A percentile compares a stretch with the other conserved stretches of the same genome.
Conservation (phyloP, 2,329 filamentous ascomycete genomes). For the Microsporum ferrugineum region DNA sequence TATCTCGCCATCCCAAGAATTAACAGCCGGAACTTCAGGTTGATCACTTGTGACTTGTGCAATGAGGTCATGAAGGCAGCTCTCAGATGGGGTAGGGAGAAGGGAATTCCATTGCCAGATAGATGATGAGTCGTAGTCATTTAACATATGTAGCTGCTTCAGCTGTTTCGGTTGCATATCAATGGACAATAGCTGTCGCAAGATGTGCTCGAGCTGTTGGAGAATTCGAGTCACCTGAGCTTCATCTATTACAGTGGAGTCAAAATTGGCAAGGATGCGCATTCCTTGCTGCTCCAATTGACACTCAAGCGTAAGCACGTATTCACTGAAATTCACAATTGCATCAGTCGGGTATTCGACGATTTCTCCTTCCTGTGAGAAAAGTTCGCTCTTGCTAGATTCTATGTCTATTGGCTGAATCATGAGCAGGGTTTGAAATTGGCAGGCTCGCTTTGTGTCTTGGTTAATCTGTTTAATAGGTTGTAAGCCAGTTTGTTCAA, state of each 20-base stretch:
- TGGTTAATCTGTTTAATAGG: conserved; percentile 43
- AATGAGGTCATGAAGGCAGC: too few species aligned
- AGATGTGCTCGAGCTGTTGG: conserved; percentile 37
- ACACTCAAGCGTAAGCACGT: conserved; percentile 51
- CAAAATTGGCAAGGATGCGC: conserved; percentile 52
- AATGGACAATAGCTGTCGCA: conserved; percentile 25
- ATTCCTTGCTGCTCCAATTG: conserved; percentile 45
- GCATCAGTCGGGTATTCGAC: neutral
- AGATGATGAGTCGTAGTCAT: too few species aligned
- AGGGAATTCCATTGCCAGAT: too few species aligned
- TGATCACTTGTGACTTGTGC: neutral
- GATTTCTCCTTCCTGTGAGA: too few species aligned
- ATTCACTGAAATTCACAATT: conserved; percentile 12
- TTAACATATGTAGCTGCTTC: too few species aligned
- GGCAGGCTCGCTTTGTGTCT: conserved; percentile 29
- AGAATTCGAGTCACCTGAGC: conserved; percentile 45
- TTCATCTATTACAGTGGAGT: conserved; percentile 47
- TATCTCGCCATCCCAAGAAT: conserved; percentile 23
- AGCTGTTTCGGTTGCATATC: conserved; percentile 14
- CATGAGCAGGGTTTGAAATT: conserved; percentile 32
- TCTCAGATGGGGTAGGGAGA: too few species aligned
- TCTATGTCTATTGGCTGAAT: conserved; percentile 16
- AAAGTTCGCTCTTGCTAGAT: too few species aligned
- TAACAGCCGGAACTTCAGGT: conserved; percentile 14
- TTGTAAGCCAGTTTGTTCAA: conserved; percentile 38